Evolutionary conservation across 108 stramenopile genomes (phyloP).

Genomic region (Cafeteria roenbergensis): DNA sequence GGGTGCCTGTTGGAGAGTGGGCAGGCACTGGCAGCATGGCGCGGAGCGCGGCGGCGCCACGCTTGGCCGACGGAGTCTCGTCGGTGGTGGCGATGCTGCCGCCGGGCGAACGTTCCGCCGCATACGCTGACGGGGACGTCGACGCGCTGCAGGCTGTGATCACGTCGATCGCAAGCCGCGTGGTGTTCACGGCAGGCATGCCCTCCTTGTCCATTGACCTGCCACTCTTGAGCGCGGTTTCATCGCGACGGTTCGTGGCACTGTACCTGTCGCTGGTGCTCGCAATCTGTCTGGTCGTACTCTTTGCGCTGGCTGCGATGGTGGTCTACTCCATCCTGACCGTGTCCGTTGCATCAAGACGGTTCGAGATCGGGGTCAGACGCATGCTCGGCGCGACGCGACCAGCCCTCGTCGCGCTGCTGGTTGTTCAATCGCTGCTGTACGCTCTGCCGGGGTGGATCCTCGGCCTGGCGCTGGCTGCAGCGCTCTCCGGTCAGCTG

Average conservation of each 20-base stretch:
- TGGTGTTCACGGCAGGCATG: neutral
- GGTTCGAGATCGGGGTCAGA: neutral
- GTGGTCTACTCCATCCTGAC: neutral
- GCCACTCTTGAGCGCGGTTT: neutral
- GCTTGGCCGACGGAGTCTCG: too few relatives aligned
- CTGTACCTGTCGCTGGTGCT: neutral
- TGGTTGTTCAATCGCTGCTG: neutral
- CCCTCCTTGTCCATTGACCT: neutral
- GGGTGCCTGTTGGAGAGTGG: too few relatives aligned
- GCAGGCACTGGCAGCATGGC: too few relatives aligned
- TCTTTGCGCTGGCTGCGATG: neutral
- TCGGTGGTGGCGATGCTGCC: neutral
- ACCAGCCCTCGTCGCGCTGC: neutral
- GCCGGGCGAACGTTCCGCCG: neutral
- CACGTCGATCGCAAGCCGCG: neutral
- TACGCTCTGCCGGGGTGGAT: neutral
- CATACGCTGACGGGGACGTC: neutral
- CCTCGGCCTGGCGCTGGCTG: neutral
- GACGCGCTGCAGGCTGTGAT: neutral
- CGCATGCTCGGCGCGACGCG: neutral
- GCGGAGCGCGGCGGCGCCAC: too few relatives aligned
- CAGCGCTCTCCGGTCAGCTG: neutral
- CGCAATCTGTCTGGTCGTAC: neutral
- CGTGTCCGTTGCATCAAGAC: neutral
- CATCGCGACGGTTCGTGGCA: neutral